phyloP scores from a whole-genome alignment of 768 basidiomycete species.

The Mycena leptocephala region DNA sequence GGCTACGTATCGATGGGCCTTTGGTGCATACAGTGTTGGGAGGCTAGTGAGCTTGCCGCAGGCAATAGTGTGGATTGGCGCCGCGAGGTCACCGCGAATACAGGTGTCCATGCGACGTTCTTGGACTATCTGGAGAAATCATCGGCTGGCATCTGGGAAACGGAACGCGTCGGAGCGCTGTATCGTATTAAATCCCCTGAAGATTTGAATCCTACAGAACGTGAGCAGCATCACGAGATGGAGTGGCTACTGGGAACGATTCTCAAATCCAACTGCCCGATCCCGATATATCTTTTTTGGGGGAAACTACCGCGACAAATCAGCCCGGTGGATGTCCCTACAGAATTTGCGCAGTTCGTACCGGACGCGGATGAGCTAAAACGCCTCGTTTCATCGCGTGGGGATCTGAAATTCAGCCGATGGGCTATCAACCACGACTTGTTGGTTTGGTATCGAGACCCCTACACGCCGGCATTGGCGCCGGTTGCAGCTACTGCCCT shows the following conservation, averaged over 20 bases:
- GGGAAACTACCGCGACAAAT: neutral
- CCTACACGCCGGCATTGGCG: neutral
- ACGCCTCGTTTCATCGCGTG: neutral
- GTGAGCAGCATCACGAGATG: neutral
- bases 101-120: neutral
- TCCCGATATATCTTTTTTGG: conserved; percentile 8
- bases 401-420: neutral
- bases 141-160: neutral
- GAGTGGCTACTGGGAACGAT: neutral
- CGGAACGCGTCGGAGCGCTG: neutral
- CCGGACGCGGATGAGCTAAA: neutral
- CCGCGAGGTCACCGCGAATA: neutral
- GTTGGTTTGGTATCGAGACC: no score
- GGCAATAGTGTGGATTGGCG: neutral
- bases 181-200: neutral
- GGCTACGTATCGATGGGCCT: conserved; percentile 1
- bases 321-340: neutral
- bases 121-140: neutral
- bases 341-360: neutral
- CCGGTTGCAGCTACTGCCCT: neutral
- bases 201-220: neutral
- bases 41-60: neutral
- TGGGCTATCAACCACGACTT: neutral
- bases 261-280: neutral
- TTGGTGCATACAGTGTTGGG: neutral